Base-by-base conservation (phyloP, 495 filamentous ascomycete genomes). In the Aspergillus hancockii region DNA sequence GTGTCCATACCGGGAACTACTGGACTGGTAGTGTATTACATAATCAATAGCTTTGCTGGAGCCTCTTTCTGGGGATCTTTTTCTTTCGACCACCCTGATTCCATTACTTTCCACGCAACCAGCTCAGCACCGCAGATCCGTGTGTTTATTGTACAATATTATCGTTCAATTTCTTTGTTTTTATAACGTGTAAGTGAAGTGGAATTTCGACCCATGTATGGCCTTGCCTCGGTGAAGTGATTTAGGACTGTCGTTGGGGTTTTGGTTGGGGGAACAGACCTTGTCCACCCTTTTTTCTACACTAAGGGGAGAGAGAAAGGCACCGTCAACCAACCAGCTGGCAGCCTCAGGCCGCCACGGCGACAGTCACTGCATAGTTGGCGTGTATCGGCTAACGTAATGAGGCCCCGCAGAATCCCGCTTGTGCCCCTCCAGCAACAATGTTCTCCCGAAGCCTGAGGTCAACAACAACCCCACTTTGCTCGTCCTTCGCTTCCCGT, bases 371-470 rank as follows among this genome's bases (percentile, higher is more conserved):
- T 64, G 64, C 73, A 56, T 43, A 36, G n/a, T 36, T 68, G 64
- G 66, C 59, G 55, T 47, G 21, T 54, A 45, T 52, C 32, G 58
- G 22, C 41, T 54, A 13, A 68, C 63, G 63, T 21, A 72, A 32
- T 65, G 67, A 28, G 25, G 25, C 60, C 66, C 63, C 46, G 40
- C 36, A 40, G 36, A 40, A 40, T 61, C 66, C 66, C 63, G 55
- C 38, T 53, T 41, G 36, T 65, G 74, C 69, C 73, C 67, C 72
- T 72, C 72, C 73, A 71, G 74, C 77, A 77, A 77, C 66, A 75
- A 79, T 79, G 77, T 79, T 79, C 69, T 76, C 72, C 75, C 75
- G 77, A 64, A 66, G 64, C 67, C 70, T 79, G 67, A 79, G 68
- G 72, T 72, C 75, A 72, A 70, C 66, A 66, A 65, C 66, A 68